These are phyloP conservation scores for Kurtzmaniella quercitrusa DNA, from an alignment of 1,139 yeast species.

Conservation along the genomic window DNA sequence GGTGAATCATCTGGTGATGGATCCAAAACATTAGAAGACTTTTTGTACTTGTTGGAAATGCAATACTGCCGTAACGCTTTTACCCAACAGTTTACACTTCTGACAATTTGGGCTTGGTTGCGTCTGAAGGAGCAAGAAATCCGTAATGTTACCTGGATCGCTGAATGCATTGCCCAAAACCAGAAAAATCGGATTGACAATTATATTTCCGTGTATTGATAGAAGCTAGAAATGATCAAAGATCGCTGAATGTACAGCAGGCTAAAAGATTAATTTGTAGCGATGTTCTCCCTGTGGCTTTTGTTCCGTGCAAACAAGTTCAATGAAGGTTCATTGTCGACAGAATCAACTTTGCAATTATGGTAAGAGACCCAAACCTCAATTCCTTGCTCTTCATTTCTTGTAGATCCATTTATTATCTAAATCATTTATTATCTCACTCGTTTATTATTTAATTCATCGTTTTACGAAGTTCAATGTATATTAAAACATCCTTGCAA, in stretches of 20 bases:
- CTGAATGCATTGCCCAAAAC: conserved; percentile 92
- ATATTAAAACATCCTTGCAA: too few relatives aligned
- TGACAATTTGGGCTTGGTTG: conserved; percentile 95
- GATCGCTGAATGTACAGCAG: neutral
- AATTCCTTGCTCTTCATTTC: too few relatives aligned
- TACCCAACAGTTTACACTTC: conserved; percentile 91
- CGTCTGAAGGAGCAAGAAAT: conserved; percentile 95
- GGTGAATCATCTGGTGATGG: conserved; percentile 22
- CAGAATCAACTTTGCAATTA: too few relatives aligned
- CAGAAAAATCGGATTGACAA: conserved; percentile 79
- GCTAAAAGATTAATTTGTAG: too few relatives aligned
- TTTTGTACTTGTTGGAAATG: conserved; percentile 91
- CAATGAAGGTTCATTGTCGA: too few relatives aligned
- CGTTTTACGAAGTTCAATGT: too few relatives aligned
- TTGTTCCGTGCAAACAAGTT: too few relatives aligned
- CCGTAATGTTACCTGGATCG: conserved; percentile 96
- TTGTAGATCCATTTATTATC: too few relatives aligned
- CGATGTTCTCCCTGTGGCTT: too few relatives aligned
- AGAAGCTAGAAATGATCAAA: neutral
- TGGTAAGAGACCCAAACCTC: too few relatives aligned
- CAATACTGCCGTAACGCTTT: conserved; percentile 87
- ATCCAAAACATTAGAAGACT: conserved; percentile 75
- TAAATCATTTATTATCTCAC: too few relatives aligned
- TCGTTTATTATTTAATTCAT: too few relatives aligned
- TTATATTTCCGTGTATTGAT: conserved; percentile 66